phyloP scores from a whole-genome alignment of 2,329 filamentous ascomycete genomes.

The Trichoderma koningii region DNA sequence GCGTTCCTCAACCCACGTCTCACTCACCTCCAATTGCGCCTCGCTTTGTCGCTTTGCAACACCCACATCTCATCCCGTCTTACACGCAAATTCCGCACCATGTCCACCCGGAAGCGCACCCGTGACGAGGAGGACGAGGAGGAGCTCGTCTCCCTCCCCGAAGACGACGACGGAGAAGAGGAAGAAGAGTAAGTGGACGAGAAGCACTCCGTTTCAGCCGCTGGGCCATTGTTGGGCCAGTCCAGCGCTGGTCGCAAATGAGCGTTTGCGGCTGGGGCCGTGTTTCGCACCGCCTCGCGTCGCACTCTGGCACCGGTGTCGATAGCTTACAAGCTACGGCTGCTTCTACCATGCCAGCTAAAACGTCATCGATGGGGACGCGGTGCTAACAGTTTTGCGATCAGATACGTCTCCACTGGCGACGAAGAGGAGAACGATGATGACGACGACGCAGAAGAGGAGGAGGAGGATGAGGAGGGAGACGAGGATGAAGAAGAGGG shows the following conservation, averaged over 20 bases:
- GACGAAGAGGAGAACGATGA: constrained; percentile 47
- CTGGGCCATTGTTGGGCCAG: background rate
- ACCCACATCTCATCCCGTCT: constrained; percentile 10
- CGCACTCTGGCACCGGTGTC: constrained; percentile 1
- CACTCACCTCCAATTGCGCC: constrained; percentile 16
- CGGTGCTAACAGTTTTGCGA: background rate
- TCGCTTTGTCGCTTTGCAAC: background rate
- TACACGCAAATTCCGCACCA: constrained; percentile 22
- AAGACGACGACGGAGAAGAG: constrained; percentile 53
- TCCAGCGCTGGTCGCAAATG: constrained; percentile 12
- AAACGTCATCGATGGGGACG: background rate
- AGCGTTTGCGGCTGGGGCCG: background rate
- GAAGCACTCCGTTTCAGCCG: background rate
- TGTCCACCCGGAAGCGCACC: constrained; percentile 53
- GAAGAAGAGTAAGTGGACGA: constrained; percentile 54
- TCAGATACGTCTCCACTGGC: constrained; percentile 42
- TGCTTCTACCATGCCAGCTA: background rate
- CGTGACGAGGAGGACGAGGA: constrained; percentile 63
- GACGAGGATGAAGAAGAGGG: constrained; percentile 38
- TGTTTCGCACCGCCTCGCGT: background rate
- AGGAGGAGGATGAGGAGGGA: constrained; percentile 34
- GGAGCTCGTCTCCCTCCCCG: constrained; percentile 57
- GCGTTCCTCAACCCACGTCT: constrained; percentile 28
- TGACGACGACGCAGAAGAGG: constrained; percentile 46
- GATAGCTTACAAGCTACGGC: background rate